Conservation (phyloP, 192 early-diverging fungal species). For the Entophlyctis luteolus region DNA sequence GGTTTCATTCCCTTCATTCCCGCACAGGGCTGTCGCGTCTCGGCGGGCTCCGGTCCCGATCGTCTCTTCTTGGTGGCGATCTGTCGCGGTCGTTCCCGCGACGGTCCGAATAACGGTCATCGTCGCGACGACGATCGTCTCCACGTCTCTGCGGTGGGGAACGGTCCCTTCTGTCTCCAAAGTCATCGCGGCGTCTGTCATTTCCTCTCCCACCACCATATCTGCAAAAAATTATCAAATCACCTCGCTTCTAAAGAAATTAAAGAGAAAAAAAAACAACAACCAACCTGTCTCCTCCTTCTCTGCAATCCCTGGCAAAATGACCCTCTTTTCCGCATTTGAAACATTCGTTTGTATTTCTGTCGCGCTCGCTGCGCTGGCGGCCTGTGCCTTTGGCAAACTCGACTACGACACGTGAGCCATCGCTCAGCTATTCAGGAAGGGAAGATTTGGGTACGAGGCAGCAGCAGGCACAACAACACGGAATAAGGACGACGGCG, state of each 20-base stretch:
- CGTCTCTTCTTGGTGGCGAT: constrained; percentile 35
- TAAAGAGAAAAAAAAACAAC: neutral
- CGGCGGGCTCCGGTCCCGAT: constrained; percentile 47
- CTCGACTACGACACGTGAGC: constrained; percentile 12
- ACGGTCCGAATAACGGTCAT: constrained; percentile 14
- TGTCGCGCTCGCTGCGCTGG: constrained; percentile 9
- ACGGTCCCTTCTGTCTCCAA: neutral
- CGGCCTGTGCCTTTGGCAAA: constrained; percentile 14
- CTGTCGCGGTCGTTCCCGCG: constrained; percentile 12
- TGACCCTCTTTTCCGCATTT: constrained; percentile 17
- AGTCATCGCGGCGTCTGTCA: neutral
- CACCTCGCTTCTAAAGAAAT: neutral
- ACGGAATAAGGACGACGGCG: too few relatives aligned
- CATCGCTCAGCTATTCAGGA: constrained; percentile 14
- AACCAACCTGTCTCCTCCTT: constrained; percentile 15
- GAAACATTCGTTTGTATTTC: constrained; percentile 11
- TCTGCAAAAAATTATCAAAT: neutral
- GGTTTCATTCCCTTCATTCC: constrained; percentile 48
- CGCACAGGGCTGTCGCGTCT: constrained; percentile 15
- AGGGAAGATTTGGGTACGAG: too few relatives aligned
- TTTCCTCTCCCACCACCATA: neutral
- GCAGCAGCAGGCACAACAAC: too few relatives aligned
- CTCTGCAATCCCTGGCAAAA: constrained; percentile 16
- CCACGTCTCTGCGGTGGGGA: constrained; percentile 17
- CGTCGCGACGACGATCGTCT: constrained; percentile 14